Conservation (phyloP, 2,329 filamentous ascomycete genomes). For the Trichoderma afroharzianum region DNA sequence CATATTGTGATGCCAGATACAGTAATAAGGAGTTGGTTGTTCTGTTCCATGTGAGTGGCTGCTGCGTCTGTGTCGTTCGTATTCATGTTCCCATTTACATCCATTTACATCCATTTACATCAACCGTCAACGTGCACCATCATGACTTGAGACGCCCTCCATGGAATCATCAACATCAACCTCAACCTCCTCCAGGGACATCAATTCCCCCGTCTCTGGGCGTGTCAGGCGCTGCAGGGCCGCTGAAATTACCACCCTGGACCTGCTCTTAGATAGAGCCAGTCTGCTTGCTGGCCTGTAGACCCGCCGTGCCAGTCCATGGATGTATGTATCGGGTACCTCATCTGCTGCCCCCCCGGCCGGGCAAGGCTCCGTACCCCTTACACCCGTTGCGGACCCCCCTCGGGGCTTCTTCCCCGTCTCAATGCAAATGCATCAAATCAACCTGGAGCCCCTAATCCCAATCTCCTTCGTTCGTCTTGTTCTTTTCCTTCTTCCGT, state of each 20-base stretch:
- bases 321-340: conserved; percentile 5
- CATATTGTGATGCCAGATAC: too few relatives aligned
- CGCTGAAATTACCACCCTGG: neutral
- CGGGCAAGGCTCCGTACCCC: conserved; percentile 8
- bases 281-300: neutral
- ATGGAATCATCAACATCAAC: neutral
- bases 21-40: neutral
- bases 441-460: conserved; percentile 14
- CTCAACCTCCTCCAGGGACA: too few relatives aligned
- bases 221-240: neutral
- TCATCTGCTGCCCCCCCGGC: neutral
- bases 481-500: neutral
- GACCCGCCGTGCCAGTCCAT: neutral
- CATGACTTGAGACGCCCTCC: neutral
- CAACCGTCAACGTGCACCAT: neutral
- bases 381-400: conserved; percentile 9
- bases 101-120: neutral
- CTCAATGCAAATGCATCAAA: conserved; percentile 15
- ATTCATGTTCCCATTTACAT: neutral
- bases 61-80: neutral
- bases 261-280: neutral
- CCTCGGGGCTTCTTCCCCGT: conserved; percentile 1
- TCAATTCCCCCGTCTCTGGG: neutral
- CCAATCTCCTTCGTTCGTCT: conserved; percentile 1
- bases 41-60: neutral